These are phyloP conservation scores for Pythium biforme DNA, from an alignment of 352 stramenopile species.

Conservation along the genomic window DNA sequence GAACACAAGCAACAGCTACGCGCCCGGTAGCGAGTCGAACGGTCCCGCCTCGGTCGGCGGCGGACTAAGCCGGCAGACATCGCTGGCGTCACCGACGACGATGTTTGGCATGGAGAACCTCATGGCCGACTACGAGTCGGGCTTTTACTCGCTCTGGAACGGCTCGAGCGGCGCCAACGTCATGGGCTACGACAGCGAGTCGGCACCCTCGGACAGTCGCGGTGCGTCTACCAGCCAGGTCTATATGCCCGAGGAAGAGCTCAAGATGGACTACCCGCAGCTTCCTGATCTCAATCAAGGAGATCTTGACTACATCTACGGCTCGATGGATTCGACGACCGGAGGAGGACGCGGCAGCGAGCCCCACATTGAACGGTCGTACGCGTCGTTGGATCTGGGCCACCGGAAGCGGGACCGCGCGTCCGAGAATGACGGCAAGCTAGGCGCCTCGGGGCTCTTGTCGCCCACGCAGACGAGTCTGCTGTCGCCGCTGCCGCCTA, in stretches of 20 bases:
- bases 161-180: slow-evolving; percentile 34
- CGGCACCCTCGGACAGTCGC: neutral
- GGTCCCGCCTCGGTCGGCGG: neutral
- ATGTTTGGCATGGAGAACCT: slow-evolving; percentile 62
- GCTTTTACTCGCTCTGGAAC: slow-evolving; percentile 74
- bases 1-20: slow-evolving; percentile 8
- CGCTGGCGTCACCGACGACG: slow-evolving; percentile 42
- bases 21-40: slow-evolving; percentile 2
- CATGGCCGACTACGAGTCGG: slow-evolving; percentile 67
- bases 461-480: slow-evolving; percentile 21
- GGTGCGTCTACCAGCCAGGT: neutral
- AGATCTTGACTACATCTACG: slow-evolving; percentile 75
- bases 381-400: slow-evolving; percentile 25
- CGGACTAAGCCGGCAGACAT: slow-evolving; percentile 16
- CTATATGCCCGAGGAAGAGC: slow-evolving; percentile 55
- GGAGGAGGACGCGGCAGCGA: slow-evolving; percentile 35
- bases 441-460: slow-evolving; percentile 8
- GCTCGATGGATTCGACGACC: slow-evolving; percentile 42
- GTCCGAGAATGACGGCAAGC: slow-evolving; percentile 11
- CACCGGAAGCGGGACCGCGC: slow-evolving; percentile 35
- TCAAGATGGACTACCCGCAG: slow-evolving; percentile 74
- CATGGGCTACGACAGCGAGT: slow-evolving; percentile 55
- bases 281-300: slow-evolving; percentile 67
- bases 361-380: slow-evolving; percentile 43
- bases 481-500: slow-evolving; percentile 3